Evolutionary conservation across 345 rosid genomes (phyloP), one percentile per base, ranked within the genome.

Genomic region (Bretschneidera sinensis): DNA sequence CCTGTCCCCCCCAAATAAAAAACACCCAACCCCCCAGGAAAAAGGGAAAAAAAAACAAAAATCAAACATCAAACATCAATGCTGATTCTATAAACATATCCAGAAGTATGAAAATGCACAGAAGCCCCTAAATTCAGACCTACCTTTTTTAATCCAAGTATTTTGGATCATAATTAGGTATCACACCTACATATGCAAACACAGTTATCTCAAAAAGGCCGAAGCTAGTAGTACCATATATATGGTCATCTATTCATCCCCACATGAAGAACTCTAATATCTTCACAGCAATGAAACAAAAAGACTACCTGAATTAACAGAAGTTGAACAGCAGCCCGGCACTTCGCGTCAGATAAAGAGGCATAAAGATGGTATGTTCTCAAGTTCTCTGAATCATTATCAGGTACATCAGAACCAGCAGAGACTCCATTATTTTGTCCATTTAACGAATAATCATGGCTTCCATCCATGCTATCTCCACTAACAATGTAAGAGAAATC

Each of bases 241-340:
- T 48, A 48, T 9, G 7, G 20, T 20, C 21, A 18, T 14, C 21
- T 20, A n/a, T 11, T 48, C 21, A 48, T 48, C n/a, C n/a, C n/a
- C n/a, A 34, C 22, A 59, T 28, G n/a, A 10, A 59, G 19, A 22
- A 5, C 15, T 22, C 23, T 21, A 28, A 22, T 31, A 39, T 5
- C 45, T 5, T 39, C 45, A 39, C 15, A 39, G 45, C 16, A 7
- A 4, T 39, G 16, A 24, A 20, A 34, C n/a, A 21, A 58, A 75
- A 51, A 67, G 45, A 63, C 21, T 64, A 90, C 97, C 95, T 91
- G 96, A 65, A 88, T 83, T 71, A 91, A 70, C 62, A 84, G 75
- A 68, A 88, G 89, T 72, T 91, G 97, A 69, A 91, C 72, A 64
- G 96, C 87, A 60, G 97, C 89, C 61, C 94, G 77, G 67, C 91